A percentile compares a stretch with the other conserved stretches of the same genome.
Evolutionary conservation across 257 asterid genomes (phyloP).

Genomic region (Phtheirospermum japonicum): DNA sequence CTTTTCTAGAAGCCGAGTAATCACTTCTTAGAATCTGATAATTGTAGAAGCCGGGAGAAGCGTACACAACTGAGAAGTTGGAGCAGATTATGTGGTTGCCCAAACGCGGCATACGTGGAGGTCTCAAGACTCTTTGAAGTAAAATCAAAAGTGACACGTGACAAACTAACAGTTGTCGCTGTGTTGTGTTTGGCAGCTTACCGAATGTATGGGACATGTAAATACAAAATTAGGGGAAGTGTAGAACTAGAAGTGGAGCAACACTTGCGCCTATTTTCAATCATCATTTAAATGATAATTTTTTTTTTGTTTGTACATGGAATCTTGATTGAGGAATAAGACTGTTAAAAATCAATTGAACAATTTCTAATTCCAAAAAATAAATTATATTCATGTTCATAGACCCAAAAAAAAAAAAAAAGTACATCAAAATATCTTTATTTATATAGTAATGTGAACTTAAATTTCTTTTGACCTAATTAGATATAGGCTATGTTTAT

Average conservation of each 20-base stretch:
- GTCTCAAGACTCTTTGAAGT: conserved; percentile 3
- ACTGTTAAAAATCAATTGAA: too few species aligned
- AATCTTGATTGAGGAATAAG: too few species aligned
- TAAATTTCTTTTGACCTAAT: too few species aligned
- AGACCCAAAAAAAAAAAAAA: too few species aligned
- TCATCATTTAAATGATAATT: background rate
- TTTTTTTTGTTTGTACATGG: too few species aligned
- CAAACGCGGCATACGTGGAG: conserved; percentile 31
- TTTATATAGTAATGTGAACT: too few species aligned
- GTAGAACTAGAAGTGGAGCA: background rate
- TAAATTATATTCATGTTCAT: too few species aligned
- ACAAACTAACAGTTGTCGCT: background rate
- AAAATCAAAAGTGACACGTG: conserved; percentile 28
- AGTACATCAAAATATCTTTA: background rate
- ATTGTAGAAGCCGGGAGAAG: background rate
- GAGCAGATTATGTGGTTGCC: conserved; percentile 3
- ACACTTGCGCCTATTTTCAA: background rate
- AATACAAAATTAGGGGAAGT: conserved; percentile 8
- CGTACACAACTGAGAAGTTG: background rate
- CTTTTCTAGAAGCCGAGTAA: background rate
- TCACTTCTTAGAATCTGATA: background rate
- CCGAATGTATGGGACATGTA: conserved; percentile 28
- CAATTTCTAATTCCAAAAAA: too few species aligned
- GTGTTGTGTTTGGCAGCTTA: conserved; percentile 14
- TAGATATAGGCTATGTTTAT: background rate